These are phyloP conservation scores for Pestalotiopsis sp. DNA, from an alignment of 2,329 filamentous ascomycete genomes.

Conservation along the genomic window DNA sequence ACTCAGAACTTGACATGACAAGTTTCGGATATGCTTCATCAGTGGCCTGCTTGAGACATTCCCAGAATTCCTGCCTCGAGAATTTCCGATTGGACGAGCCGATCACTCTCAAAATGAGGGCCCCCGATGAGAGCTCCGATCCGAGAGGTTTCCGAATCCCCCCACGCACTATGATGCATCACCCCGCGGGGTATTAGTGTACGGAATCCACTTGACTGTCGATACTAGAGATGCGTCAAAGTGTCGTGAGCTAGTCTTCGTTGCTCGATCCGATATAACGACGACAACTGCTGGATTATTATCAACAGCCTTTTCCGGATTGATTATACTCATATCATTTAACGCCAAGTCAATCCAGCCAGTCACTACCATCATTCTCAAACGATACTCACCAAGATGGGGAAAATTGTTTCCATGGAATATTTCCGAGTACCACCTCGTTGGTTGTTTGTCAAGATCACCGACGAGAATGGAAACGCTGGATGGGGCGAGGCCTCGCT, in stretches of 20 bases:
- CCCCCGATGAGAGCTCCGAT: neutral
- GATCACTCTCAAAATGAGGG: neutral
- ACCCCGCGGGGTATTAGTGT: neutral
- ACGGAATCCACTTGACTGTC: neutral
- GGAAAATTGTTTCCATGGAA: conserved; percentile 65
- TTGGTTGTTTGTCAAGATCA: conserved; percentile 78
- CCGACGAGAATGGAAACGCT: conserved; percentile 61
- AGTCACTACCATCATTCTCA: too few species aligned
- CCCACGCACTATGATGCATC: neutral
- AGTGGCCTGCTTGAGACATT: neutral
- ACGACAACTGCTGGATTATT: too few species aligned
- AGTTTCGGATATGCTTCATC: neutral
- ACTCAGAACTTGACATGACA: neutral
- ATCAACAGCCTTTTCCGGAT: too few species aligned
- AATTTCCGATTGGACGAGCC: neutral
- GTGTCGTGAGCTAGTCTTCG: neutral
- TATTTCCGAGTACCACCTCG: conserved; percentile 75
- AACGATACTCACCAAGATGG: conserved; percentile 41
- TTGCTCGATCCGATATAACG: neutral
- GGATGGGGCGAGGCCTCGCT: conserved; percentile 77
- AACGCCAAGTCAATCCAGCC: neutral
- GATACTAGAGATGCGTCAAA: neutral
- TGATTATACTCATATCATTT: neutral
- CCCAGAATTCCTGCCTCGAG: neutral
- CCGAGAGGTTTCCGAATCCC: neutral